Evolutionary conservation across 202 grass and related monocot genomes (phyloP).

Genomic region (Carex sylvatica): DNA sequence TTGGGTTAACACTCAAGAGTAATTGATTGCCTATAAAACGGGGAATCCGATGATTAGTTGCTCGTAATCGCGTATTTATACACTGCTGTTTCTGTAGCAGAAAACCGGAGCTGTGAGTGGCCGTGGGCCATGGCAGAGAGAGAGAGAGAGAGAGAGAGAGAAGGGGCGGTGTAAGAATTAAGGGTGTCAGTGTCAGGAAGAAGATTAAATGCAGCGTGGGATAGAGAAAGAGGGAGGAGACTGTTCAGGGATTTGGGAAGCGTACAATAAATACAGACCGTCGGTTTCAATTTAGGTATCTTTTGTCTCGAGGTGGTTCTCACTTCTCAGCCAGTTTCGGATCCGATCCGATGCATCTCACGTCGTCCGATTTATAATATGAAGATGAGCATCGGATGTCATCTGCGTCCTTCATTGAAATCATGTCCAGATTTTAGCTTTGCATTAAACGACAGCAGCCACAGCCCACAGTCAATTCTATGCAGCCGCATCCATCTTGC

Average conservation of each 20-base stretch:
- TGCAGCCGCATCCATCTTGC: neutral
- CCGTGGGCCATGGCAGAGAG: neutral
- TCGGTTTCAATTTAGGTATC: neutral
- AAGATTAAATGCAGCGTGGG: neutral
- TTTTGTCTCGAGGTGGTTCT: neutral
- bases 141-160: neutral
- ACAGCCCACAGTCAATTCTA: neutral
- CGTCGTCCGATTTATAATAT: no score
- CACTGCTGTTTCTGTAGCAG: neutral
- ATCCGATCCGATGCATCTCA: no score
- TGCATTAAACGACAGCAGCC: neutral
- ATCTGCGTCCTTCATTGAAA: neutral
- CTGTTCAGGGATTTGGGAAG: neutral
- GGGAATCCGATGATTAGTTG: conserved; percentile 1
- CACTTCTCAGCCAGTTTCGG: neutral
- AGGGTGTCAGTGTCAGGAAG: conserved; percentile 6
- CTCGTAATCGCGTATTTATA: neutral
- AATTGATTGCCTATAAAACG: neutral
- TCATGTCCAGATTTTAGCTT: neutral
- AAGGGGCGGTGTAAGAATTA: neutral
- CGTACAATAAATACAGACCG: conserved; percentile 15
- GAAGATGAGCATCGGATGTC: neutral
- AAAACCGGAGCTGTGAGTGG: neutral
- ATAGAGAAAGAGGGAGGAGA: neutral
- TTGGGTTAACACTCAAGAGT: neutral